Evolutionary conservation across 2,329 filamentous ascomycete species (phyloP).

Genomic region (Claviceps sp.): DNA sequence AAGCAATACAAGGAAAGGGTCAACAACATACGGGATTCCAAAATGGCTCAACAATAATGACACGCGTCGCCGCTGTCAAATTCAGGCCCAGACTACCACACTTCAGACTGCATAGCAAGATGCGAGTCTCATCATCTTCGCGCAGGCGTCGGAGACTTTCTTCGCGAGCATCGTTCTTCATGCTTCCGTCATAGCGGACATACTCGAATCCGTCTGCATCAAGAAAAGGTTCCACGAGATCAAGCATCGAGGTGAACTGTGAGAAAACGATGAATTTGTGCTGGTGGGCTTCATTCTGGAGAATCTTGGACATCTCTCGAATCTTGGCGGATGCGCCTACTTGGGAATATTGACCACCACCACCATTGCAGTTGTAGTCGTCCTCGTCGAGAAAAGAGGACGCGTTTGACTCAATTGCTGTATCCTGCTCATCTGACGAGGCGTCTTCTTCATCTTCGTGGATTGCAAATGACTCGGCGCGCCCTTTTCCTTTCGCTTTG

Average conservation of each 20-base stretch:
- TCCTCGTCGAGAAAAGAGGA: constrained; percentile 15
- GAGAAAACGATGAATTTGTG: constrained; percentile 99
- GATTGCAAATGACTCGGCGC: constrained; percentile 17
- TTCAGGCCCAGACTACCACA: constrained; percentile 90
- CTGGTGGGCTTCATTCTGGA: constrained; percentile 61
- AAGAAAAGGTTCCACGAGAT: constrained; percentile 88
- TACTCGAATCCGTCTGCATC: constrained; percentile 59
- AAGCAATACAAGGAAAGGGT: not conserved
- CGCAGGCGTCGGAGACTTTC: constrained; percentile 68
- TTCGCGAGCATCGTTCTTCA: constrained; percentile 88
- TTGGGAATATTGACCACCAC: constrained; percentile 19
- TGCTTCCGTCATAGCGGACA: constrained; percentile 85
- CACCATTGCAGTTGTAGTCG: constrained; percentile 12
- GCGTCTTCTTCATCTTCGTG: constrained; percentile 16
- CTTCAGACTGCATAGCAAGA: constrained; percentile 85
- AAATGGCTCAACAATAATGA: constrained; percentile 93
- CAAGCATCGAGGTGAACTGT: constrained; percentile 96
- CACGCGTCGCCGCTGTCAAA: constrained; percentile 81
- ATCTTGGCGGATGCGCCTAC: constrained; percentile 80
- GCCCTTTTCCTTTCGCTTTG: constrained; percentile 1
- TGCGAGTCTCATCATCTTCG: constrained; percentile 59
- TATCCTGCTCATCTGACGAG: constrained; percentile 20
- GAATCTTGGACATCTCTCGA: constrained; percentile 66
- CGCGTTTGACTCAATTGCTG: constrained; percentile 27
- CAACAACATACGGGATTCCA: constrained; percentile 70